phyloP scores from a whole-genome alignment of 768 basidiomycete species.

The Trametopsis cervina region DNA sequence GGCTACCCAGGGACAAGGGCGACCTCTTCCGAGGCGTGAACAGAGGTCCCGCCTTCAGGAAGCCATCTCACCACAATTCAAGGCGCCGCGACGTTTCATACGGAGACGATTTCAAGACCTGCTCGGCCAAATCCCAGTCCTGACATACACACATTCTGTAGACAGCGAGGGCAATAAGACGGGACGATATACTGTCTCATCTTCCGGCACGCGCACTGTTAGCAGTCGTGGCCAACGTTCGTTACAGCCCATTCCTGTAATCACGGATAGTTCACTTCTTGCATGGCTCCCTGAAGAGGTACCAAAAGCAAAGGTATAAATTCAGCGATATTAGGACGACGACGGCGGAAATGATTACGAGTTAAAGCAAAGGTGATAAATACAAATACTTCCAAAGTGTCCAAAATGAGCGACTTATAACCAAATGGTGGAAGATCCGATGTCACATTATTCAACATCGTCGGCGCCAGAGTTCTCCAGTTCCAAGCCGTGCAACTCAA shows the following conservation, averaged over 20 bases:
- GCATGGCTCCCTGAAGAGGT: background rate
- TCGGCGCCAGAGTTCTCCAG: constrained; percentile 42
- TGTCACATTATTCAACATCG: background rate
- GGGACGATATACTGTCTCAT: constrained; percentile 8
- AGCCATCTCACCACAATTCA: too few species aligned
- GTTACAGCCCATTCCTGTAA: too few species aligned
- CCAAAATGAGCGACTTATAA: constrained; percentile 14
- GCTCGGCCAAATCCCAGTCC: constrained; percentile 51
- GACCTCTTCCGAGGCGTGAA: too few species aligned
- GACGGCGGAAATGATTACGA: too few species aligned
- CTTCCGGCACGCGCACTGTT: too few species aligned
- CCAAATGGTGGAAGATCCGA: constrained; percentile 1
- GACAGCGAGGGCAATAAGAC: background rate
- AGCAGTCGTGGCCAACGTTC: too few species aligned
- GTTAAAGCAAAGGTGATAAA: constrained; percentile 7
- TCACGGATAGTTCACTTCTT: background rate
- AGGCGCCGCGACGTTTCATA: constrained; percentile 25
- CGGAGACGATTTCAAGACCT: constrained; percentile 52
- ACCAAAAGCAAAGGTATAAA: background rate
- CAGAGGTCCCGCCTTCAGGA: too few species aligned
- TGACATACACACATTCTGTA: constrained; percentile 28
- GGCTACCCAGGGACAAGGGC: too few species aligned
- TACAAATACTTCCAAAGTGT: constrained; percentile 18
- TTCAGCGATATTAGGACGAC: background rate
- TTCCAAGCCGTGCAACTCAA: constrained; percentile 82